Conservation (phyloP, 1,284 basidiomycete genomes). For the Vanrija pseudolonga region DNA sequence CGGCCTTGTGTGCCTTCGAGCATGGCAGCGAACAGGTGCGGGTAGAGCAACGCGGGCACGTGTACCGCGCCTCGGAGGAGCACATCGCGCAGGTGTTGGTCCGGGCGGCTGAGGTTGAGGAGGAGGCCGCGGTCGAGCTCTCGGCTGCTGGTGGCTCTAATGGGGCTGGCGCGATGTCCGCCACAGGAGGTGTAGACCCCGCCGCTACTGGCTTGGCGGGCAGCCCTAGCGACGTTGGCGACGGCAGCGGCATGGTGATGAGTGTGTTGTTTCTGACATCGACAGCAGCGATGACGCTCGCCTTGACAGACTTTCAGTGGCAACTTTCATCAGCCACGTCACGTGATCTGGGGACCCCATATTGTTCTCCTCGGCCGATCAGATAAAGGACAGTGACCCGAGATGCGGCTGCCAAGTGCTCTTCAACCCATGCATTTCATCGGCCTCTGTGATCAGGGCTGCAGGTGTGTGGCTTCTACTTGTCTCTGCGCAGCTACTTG, state of each 20-base stretch:
- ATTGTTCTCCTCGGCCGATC: no score
- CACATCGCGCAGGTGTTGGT: conserved; percentile 22
- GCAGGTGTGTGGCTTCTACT: no score
- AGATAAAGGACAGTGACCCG: no score
- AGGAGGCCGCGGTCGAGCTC: background rate
- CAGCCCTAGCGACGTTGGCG: background rate
- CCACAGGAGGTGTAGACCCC: background rate
- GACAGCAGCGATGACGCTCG: background rate
- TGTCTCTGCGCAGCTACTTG: no score
- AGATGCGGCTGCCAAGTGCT: no score
- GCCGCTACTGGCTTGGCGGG: background rate
- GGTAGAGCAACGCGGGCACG: conserved; percentile 69
- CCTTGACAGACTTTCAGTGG: background rate
- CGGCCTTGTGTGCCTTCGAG: conserved; percentile 64
- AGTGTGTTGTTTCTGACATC: background rate
- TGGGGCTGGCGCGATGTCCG: background rate
- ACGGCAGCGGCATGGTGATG: conserved; percentile 1
- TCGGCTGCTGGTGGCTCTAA: background rate
- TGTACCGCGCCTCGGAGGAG: conserved; percentile 60
- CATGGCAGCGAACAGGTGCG: conserved; percentile 72
- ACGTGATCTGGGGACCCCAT: no score
- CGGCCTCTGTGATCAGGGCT: no score
- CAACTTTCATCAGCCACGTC: background rate
- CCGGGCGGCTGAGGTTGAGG: background rate
- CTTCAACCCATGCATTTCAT: no score